These are phyloP conservation scores for Epithemia pelagica DNA, from an alignment of 108 stramenopile genomes.

Conservation along the genomic window DNA sequence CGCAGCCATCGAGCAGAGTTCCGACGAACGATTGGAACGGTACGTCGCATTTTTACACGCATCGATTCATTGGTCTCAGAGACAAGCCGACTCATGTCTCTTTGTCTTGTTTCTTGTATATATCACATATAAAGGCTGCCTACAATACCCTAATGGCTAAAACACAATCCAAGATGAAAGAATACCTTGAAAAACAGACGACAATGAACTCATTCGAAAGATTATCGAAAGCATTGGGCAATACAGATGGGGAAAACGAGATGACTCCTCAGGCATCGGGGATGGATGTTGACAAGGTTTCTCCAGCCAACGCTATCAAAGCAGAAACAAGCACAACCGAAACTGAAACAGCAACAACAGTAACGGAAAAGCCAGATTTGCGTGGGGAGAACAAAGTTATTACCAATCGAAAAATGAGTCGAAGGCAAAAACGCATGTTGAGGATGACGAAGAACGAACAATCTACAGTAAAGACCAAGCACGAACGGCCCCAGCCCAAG, in stretches of 20 bases:
- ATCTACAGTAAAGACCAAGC: too few relatives aligned
- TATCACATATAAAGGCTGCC: conserved; percentile 29
- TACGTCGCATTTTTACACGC: conserved; percentile 25
- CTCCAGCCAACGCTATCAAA: background rate
- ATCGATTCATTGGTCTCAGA: too few relatives aligned
- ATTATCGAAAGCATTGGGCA: conserved; percentile 43
- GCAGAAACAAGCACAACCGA: background rate
- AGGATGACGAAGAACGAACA: background rate
- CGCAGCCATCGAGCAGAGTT: conserved; percentile 74
- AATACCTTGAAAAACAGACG: conserved; percentile 31
- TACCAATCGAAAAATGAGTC: background rate
- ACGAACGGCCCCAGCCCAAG: background rate
- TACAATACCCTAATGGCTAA: conserved; percentile 52
- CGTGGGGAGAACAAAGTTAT: conserved; percentile 12
- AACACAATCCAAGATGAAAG: conserved; percentile 52
- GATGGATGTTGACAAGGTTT: background rate
- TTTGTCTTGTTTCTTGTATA: conserved; percentile 3
- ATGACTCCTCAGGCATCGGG: background rate
- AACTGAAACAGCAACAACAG: background rate
- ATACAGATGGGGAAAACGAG: conserved; percentile 7
- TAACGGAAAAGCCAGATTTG: background rate
- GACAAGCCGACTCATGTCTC: background rate
- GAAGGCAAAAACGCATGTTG: background rate
- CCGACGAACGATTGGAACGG: conserved; percentile 69
- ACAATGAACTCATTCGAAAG: conserved; percentile 53